These are phyloP conservation scores for Beverwykella pulmonaria DNA, from an alignment of 495 filamentous ascomycete genomes.

Conservation along the genomic window DNA sequence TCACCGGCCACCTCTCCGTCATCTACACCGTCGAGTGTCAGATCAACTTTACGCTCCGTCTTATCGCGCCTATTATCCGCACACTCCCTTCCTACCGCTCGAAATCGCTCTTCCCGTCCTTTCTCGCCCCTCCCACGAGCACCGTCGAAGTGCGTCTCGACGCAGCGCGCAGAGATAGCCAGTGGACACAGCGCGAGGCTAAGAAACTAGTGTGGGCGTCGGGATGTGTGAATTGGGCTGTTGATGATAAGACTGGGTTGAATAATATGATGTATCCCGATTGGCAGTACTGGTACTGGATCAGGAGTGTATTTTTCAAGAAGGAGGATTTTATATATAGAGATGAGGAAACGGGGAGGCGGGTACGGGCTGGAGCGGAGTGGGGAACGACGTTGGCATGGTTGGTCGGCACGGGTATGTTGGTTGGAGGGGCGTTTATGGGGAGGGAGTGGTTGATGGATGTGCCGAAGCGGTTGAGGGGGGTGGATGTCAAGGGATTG, in stretches of 20 bases:
- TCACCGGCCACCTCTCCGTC: constrained; percentile 43
- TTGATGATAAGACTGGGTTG: constrained; percentile 40
- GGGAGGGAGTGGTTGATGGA: neutral
- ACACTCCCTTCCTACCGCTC: constrained; percentile 24
- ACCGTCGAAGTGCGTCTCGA: constrained; percentile 36
- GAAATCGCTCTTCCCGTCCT: constrained; percentile 11
- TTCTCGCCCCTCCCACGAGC: constrained; percentile 7
- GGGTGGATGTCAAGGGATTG: too few relatives aligned
- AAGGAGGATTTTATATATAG: constrained; percentile 23
- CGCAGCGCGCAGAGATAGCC: constrained; percentile 26
- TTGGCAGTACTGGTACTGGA: constrained; percentile 42
- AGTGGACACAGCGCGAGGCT: constrained; percentile 36
- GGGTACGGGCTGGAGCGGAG: too few relatives aligned
- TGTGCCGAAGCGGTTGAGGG: too few relatives aligned
- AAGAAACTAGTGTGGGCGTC: constrained; percentile 38
- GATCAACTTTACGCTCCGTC: constrained; percentile 43
- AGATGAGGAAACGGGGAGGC: neutral
- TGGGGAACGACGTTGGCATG: neutral
- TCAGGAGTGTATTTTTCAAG: constrained; percentile 36
- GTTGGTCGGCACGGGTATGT: neutral
- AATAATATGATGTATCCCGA: constrained; percentile 46
- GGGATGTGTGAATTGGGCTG: constrained; percentile 41
- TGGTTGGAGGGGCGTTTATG: neutral
- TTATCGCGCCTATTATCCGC: constrained; percentile 38
- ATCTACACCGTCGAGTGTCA: constrained; percentile 47